A percentile compares a stretch with the other conserved stretches of the same genome.
phyloP scores from a whole-genome alignment of 2,329 filamentous ascomycete genomes.

The Aspergillus sp. region DNA sequence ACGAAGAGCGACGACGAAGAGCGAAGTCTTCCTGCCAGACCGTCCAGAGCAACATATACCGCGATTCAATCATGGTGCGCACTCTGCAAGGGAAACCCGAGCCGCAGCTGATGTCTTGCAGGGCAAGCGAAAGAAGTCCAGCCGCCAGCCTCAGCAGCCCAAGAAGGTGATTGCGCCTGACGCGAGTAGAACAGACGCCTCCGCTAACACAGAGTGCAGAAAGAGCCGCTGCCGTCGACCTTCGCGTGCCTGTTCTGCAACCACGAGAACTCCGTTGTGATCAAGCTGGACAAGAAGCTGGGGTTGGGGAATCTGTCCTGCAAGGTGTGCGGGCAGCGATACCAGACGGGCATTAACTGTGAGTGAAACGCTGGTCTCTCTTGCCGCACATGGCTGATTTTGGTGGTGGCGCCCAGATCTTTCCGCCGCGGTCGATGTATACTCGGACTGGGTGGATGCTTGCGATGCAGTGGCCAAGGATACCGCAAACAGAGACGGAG shows the following conservation, averaged over 20 bases:
- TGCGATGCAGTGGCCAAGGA: slow-evolving; percentile 63
- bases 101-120: slow-evolving; percentile 30
- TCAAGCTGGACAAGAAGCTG: slow-evolving; percentile 89
- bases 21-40: too few species aligned
- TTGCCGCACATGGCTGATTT: neutral
- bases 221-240: slow-evolving; percentile 50
- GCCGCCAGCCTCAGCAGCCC: slow-evolving; percentile 68
- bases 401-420: slow-evolving; percentile 55
- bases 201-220: slow-evolving; percentile 18
- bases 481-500: slow-evolving; percentile 34
- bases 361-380: slow-evolving; percentile 24
- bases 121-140: slow-evolving; percentile 89
- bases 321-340: slow-evolving; percentile 87
- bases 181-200: slow-evolving; percentile 2
- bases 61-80: too few species aligned
- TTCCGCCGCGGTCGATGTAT: slow-evolving; percentile 86
- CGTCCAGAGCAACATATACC: too few species aligned
- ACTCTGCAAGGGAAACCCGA: too few species aligned
- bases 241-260: slow-evolving; percentile 99
- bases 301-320: slow-evolving; percentile 78
- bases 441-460: slow-evolving; percentile 98
- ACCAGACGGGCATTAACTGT: slow-evolving; percentile 92
- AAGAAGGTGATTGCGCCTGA: slow-evolving; percentile 56
- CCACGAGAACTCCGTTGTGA: slow-evolving; percentile 82
- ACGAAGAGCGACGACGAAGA: too few species aligned